Conservation (phyloP, 371 early-diverging fungal genomes). For the Sporodiniella umbellata region DNA sequence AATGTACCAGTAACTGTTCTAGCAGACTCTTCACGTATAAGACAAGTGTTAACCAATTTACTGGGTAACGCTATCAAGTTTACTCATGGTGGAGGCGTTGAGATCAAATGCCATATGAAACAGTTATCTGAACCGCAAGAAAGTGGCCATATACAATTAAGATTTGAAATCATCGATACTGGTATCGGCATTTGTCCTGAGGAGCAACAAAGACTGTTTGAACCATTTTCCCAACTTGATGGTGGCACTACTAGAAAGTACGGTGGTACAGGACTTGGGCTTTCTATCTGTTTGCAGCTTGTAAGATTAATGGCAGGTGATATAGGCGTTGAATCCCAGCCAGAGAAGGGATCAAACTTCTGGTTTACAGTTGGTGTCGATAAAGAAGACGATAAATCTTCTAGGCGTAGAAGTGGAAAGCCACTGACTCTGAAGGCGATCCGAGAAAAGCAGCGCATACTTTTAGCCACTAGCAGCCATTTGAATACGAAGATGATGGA, state of each 20-base stretch:
- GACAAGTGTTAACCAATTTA: conserved; percentile 44
- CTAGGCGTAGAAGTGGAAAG: conserved; percentile 9
- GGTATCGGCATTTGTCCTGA: conserved; percentile 62
- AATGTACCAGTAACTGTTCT: conserved; percentile 43
- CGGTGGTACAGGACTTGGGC: conserved; percentile 66
- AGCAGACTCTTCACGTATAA: conserved; percentile 43
- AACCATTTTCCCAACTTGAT: conserved; percentile 64
- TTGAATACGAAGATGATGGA: conserved; percentile 39
- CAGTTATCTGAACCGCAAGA: conserved; percentile 6
- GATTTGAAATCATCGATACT: conserved; percentile 57
- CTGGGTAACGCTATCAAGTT: conserved; percentile 70
- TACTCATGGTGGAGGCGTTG: conserved; percentile 57
- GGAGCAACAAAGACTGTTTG: conserved; percentile 50
- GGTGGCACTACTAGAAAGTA: conserved; percentile 56
- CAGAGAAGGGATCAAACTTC: conserved; percentile 56
- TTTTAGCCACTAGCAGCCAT: conserved; percentile 36
- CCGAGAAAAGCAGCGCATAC: conserved; percentile 23
- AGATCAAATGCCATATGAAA: conserved; percentile 43
- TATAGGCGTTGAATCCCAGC: conserved; percentile 49
- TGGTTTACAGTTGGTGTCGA: conserved; percentile 48
- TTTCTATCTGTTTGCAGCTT: conserved; percentile 56
- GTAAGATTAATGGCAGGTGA: conserved; percentile 58
- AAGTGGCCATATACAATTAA: conserved; percentile 21
- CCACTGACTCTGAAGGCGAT: conserved; percentile 10
- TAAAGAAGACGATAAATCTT: conserved; percentile 15